Evolutionary conservation across 371 early-diverging fungal genomes (phyloP), one percentile per base, ranked within the genome.

Genomic region (Batrachochytrium dendrobatidis): DNA sequence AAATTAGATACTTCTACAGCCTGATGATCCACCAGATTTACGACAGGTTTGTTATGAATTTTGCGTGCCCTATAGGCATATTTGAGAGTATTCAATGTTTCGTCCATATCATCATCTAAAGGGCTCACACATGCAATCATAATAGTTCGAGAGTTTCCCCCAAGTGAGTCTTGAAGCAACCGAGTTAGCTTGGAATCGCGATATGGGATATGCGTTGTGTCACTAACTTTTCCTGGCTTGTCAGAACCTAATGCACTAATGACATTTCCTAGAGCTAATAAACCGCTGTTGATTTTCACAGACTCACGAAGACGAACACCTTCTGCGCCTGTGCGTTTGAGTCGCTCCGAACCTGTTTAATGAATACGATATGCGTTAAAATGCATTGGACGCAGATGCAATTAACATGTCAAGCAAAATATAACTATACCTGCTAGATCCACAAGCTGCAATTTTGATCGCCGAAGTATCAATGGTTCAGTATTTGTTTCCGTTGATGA

Each of bases 121-220:
- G 75, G 72, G 39, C 73, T 59, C 25, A 24, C 66, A 51, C 76
- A 76, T 8, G 76, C 76, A 30, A 76, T 60, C 76, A 76, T 73
- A 12, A 76, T 34, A 2, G 76, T 76, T 52, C 58, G 43, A 15
- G 75, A 55, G 50, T 91, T 94, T 4, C 96, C 99, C 53, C 95
- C 95, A n/a, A 99, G 76, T 25, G 94, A 94, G 67, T 95, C 93
- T 73, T 99, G 94, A 43, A 99, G 79, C 35, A 99, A 76, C 64
- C 72, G 50, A 20, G 75, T 75, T 35, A 75, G 65, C 53, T 72
- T 75, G 7, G 71, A 70, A 53, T 72, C 71, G 18, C 75, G 50
- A 54, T 75, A 75, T 24, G 75, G 75, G 39, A 72, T 67, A 58
- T 68, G 64, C 48, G 44, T n/a, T 39, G 25, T 6, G 31, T 45